Evolutionary conservation across 2,329 filamentous ascomycete genomes (phyloP).

Genomic region (Tolypocladium ophioglossoides): DNA sequence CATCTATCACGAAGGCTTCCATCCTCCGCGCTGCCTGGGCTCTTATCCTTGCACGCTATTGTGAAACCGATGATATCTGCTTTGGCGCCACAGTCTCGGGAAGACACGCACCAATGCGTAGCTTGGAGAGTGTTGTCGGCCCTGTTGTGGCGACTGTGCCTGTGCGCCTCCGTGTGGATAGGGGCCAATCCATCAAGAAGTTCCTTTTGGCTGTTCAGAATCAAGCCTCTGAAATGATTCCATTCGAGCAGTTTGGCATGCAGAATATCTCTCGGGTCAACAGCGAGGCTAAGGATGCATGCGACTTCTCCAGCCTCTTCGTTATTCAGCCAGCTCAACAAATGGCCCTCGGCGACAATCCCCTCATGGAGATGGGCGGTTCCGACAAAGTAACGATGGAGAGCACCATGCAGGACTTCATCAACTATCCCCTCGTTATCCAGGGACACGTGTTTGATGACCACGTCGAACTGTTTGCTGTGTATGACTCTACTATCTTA

Average conservation of each 20-base stretch:
- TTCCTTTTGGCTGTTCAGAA: constrained; percentile 8
- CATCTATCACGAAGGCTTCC: constrained; percentile 8
- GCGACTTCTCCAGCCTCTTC: constrained; percentile 1
- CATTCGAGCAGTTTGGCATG: constrained; percentile 9
- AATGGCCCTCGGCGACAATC: background rate
- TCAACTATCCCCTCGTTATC: constrained; percentile 5
- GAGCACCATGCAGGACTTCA: background rate
- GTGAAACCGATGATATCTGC: constrained; percentile 9
- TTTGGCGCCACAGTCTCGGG: constrained; percentile 15
- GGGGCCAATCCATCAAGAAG: constrained; percentile 2
- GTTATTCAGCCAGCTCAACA: background rate
- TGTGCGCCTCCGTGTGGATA: too few relatives aligned
- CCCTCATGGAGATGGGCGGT: background rate
- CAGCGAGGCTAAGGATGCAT: background rate
- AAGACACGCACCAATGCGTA: constrained; percentile 10
- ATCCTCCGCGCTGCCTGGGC: constrained; percentile 18
- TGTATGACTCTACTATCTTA: constrained; percentile 1
- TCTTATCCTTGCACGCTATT: constrained; percentile 8
- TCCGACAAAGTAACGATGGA: background rate
- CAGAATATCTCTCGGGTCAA: constrained; percentile 5
- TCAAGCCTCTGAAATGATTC: constrained; percentile 6
- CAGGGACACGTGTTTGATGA: background rate
- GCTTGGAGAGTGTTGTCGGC: constrained; percentile 9
- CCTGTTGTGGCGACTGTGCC: constrained; percentile 5
- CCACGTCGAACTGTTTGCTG: background rate